Percentiles rank a stretch among this genome's conserved stretches.
phyloP scores from a whole-genome alignment of 345 rosid genomes.

The Pistacia atlantica region DNA sequence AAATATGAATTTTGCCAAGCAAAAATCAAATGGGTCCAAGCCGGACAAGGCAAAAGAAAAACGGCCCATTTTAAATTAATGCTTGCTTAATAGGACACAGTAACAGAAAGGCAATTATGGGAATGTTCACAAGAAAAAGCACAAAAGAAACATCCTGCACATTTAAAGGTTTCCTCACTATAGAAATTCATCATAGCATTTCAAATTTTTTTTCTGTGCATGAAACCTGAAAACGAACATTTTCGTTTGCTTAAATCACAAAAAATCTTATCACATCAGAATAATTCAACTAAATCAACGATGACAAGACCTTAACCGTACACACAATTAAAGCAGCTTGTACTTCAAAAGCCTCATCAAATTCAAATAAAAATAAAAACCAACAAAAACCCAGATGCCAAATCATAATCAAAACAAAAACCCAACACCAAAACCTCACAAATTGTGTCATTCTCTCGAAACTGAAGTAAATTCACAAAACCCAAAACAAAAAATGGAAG shows the following conservation, averaged over 20 bases:
- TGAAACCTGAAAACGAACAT: neutral
- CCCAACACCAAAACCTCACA: neutral
- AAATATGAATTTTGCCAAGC: neutral
- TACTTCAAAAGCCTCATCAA: neutral
- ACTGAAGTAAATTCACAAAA: neutral
- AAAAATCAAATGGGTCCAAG: neutral
- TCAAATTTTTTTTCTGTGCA: neutral
- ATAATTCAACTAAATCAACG: neutral
- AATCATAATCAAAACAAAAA: neutral
- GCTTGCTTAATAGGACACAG: neutral
- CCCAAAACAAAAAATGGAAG: neutral
- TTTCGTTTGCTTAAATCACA: constrained; percentile 5
- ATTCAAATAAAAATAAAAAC: neutral
- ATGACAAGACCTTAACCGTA: neutral
- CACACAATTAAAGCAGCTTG: neutral
- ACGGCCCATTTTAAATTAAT: neutral
- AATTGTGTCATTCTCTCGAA: neutral
- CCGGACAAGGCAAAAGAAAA: neutral
- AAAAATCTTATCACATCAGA: neutral
- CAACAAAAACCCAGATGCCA: neutral
- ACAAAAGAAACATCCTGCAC: neutral
- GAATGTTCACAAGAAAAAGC: too few relatives aligned
- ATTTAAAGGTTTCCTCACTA: too few relatives aligned
- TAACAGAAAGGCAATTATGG: neutral
- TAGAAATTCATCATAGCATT: neutral